Evolutionary conservation across 2,329 filamentous ascomycete genomes (phyloP).

Genomic region (Colletotrichum navitas): DNA sequence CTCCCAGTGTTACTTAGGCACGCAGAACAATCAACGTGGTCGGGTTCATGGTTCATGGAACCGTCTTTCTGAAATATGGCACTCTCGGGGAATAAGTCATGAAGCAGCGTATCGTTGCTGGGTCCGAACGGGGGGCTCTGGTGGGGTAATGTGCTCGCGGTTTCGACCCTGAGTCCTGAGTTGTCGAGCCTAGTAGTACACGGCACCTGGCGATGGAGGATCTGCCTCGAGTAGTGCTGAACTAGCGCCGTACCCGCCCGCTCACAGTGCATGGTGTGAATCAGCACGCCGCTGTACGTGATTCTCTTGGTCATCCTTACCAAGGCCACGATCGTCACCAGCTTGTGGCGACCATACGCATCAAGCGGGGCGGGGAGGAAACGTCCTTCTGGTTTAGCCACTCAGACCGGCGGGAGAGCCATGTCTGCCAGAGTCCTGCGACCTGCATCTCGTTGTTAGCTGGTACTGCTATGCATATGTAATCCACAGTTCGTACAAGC

Average conservation of each 20-base stretch:
- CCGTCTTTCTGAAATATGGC: slow-evolving; percentile 6
- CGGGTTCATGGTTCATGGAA: slow-evolving; percentile 33
- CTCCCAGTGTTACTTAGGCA: slow-evolving; percentile 13
- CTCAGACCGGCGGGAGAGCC: neutral
- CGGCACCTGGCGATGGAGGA: neutral
- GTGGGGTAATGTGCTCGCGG: slow-evolving; percentile 28
- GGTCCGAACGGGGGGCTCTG: slow-evolving; percentile 22
- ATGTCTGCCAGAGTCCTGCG: neutral
- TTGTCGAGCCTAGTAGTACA: too few relatives aligned
- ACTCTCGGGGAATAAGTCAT: slow-evolving; percentile 37
- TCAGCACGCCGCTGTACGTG: neutral
- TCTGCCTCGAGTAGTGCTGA: neutral
- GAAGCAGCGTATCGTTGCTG: slow-evolving; percentile 17
- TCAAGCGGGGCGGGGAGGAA: neutral
- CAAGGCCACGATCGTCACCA: slow-evolving; percentile 15
- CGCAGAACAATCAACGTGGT: slow-evolving; percentile 28
- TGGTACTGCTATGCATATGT: slow-evolving; percentile 9
- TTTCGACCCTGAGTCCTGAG: slow-evolving; percentile 2
- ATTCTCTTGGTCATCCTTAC: slow-evolving; percentile 6
- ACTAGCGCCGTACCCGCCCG: neutral
- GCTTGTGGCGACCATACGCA: slow-evolving; percentile 32
- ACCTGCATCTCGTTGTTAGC: slow-evolving; percentile 1
- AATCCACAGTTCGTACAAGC: slow-evolving; percentile 26
- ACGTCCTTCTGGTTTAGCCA: neutral
- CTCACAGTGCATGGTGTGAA: neutral